Evolutionary conservation across 495 filamentous ascomycete genomes (phyloP), one percentile per base, ranked within the genome.

Genomic region (Bathelium albidoporum): DNA sequence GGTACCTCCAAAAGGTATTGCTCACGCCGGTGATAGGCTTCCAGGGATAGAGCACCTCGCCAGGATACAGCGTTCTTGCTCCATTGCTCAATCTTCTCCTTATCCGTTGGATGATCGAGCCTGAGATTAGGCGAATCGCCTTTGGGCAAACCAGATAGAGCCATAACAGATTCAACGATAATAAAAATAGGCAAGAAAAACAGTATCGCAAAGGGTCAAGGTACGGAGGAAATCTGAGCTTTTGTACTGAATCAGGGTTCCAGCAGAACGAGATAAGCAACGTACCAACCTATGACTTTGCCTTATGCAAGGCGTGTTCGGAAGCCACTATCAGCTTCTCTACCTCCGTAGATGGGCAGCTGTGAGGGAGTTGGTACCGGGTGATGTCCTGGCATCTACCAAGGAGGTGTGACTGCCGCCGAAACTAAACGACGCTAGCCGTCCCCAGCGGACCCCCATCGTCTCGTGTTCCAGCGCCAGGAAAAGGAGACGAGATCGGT

Each of bases 11-110:
- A 75, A 2, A 97, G 82, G 68, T 85, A 82, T 26, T 80, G 74
- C 75, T 98, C 94, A 39, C 94, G 89, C 18, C 78, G 75, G 44
- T 96, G 81, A 72, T 98, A 98, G 52, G 84, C 79, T 11, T 86
- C 74, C 1, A 86, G 62, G 4, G 82, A 75, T 14, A 96, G 74
- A 0, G 82, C 80, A 20, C 84, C 84, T 22, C 87, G 83, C 91
- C 91, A 96, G 64, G 80, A 82, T 4, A 72, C 69, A 65, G 86
- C 86, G 71, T 92, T 94, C 39, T 86, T 75, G 20, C 79, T 80
- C 78, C 86, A 87, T 58, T 83, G 87, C 34, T 75, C 76, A 36
- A 76, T 72, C 49, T 82, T 85, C 72, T 96, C 90, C 29, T 77
- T 73, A 1, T 76, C 74, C 1, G 89, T 89, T 0, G 90, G 88